Percentiles rank a stretch among this genome's conserved stretches.
phyloP scores from a whole-genome alignment of 345 rosid genomes.

The Lagerstroemia speciosa region DNA sequence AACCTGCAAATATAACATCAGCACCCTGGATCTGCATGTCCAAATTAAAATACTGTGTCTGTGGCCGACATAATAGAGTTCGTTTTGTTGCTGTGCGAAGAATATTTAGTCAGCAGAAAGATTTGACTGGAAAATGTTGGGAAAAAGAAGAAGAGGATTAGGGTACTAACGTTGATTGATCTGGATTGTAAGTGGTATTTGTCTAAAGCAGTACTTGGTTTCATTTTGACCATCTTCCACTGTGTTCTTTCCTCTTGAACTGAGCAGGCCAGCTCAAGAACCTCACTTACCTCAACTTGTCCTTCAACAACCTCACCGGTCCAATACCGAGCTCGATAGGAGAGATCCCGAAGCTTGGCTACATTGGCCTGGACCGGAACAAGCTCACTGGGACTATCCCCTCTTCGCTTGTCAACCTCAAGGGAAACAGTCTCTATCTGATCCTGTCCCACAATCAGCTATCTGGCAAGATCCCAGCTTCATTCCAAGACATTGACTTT shows the following conservation, averaged over 20 bases:
- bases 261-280: slow-evolving; percentile 17
- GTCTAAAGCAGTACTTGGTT: background rate
- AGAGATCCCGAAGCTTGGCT: slow-evolving; percentile 31
- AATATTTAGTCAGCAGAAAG: no score
- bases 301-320: slow-evolving; percentile 55
- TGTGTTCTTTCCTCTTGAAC: background rate
- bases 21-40: no score
- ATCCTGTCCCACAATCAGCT: slow-evolving; percentile 17
- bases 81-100: background rate
- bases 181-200: background rate
- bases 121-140: no score
- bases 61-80: no score
- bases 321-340: slow-evolving; percentile 43
- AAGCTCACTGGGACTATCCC: slow-evolving; percentile 20
- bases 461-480: slow-evolving; percentile 10
- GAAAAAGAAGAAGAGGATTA: background rate
- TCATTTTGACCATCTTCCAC: background rate
- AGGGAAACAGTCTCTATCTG: slow-evolving; percentile 3
- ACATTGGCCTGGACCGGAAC: slow-evolving; percentile 52
- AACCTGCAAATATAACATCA: no score
- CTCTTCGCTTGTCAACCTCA: background rate
- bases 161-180: background rate
- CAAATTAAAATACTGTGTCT: background rate
- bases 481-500: slow-evolving; percentile 5
- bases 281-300: slow-evolving; percentile 41